Percentiles rank a stretch among this genome's conserved stretches.
phyloP scores from a whole-genome alignment of 345 rosid species.

The Brassica napus region DNA sequence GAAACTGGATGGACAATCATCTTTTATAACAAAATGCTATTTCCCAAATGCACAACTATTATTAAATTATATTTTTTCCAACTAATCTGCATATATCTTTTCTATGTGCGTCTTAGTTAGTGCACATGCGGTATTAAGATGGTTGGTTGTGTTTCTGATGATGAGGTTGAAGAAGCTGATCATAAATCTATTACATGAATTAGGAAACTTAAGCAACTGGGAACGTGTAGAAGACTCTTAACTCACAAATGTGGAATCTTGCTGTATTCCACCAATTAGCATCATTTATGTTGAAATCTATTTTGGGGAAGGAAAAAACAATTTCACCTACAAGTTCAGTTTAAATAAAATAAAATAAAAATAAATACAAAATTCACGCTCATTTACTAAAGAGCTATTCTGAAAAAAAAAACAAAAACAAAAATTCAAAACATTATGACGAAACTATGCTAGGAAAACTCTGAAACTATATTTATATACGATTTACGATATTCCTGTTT shows the following conservation, averaged over 20 bases:
- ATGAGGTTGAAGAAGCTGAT: neutral
- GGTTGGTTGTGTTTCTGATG: conserved; percentile 1
- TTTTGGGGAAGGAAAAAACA: neutral
- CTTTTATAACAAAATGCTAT: too few species aligned
- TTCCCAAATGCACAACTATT: too few species aligned
- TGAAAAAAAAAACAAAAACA: neutral
- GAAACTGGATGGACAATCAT: too few species aligned
- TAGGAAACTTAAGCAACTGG: neutral
- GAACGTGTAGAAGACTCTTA: neutral
- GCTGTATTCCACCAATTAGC: conserved; percentile 4
- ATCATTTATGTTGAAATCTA: neutral
- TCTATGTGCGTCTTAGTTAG: conserved; percentile 19
- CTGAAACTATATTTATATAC: neutral
- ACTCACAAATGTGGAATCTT: neutral
- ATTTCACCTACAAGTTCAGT: neutral
- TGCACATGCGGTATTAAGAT: conserved; percentile 23
- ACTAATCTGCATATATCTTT: neutral
- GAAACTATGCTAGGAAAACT: neutral
- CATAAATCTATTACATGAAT: neutral
- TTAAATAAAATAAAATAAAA: neutral
- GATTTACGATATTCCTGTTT: neutral
- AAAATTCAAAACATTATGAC: neutral
- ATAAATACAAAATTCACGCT: neutral
- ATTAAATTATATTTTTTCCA: too few species aligned
- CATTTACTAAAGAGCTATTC: neutral